Evolutionary conservation across 768 basidiomycete species (phyloP).

Genomic region (Russula virescens): DNA sequence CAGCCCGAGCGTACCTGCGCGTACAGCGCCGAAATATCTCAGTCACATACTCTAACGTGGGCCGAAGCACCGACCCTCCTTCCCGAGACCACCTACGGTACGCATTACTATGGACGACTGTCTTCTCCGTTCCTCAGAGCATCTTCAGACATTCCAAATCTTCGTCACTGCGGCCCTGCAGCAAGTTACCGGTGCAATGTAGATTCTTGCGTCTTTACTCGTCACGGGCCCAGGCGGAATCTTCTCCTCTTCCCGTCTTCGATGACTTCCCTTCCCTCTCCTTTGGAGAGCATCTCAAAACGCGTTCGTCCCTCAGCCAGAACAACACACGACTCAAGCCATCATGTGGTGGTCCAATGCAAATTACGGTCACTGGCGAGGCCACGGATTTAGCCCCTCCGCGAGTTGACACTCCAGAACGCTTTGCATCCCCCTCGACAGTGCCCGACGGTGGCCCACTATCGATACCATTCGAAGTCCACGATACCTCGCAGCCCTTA

Average conservation of each 20-base stretch:
- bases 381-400: background rate
- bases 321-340: background rate
- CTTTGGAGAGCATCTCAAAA: background rate
- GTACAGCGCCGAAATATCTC: background rate
- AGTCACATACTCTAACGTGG: too few species aligned
- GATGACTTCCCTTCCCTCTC: background rate
- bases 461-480: background rate
- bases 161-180: background rate
- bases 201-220: conserved; percentile 7
- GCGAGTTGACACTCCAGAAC: background rate
- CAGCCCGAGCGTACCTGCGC: conserved; percentile 45
- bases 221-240: conserved; percentile 1
- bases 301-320: background rate
- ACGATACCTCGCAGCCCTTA: background rate
- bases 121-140: background rate
- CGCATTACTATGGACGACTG: background rate
- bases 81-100: background rate
- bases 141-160: background rate
- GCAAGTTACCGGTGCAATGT: background rate
- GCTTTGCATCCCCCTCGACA: background rate
- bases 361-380: background rate
- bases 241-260: conserved; percentile 9
- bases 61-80: background rate
- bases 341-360: background rate
- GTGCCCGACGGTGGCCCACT: background rate